A percentile compares a stretch with the other conserved stretches of the same genome.
These are phyloP conservation scores for Phanerodontia chrysosporium DNA, from an alignment of 768 basidiomycete genomes.

Conservation along the genomic window DNA sequence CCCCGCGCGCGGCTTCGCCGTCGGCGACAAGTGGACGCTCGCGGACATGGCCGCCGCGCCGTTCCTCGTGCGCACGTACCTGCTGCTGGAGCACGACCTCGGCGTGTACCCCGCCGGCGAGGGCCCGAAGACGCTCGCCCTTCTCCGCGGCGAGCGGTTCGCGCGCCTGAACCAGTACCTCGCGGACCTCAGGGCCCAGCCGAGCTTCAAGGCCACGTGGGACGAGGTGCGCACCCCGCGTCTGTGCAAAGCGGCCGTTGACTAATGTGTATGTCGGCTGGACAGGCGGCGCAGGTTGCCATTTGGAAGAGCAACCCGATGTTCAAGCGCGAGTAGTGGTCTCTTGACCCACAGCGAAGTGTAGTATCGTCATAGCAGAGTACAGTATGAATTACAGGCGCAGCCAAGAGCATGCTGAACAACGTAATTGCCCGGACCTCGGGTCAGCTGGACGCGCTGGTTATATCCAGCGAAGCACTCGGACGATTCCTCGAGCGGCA, in stretches of 20 bases:
- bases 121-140: constrained; percentile 36
- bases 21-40: constrained; percentile 42
- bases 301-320: neutral
- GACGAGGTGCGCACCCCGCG: neutral
- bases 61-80: constrained; percentile 47
- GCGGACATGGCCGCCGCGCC: constrained; percentile 58
- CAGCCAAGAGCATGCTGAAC: too few species aligned
- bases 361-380: too few species aligned
- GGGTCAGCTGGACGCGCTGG: too few species aligned
- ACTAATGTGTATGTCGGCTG: neutral
- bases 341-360: neutral
- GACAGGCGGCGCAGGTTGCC: neutral
- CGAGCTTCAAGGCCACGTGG: constrained; percentile 37
- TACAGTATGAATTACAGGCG: too few species aligned
- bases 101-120: constrained; percentile 37
- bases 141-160: constrained; percentile 40
- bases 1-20: constrained; percentile 34
- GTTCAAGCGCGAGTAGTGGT: neutral
- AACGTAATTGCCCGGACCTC: too few species aligned
- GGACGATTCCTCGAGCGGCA: neutral
- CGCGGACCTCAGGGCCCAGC: constrained; percentile 39
- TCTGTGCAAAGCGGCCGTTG: too few species aligned
- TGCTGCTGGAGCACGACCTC: constrained; percentile 41
- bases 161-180: constrained; percentile 44
- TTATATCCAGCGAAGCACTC: neutral